Conservation (phyloP, 257 asterid species). For the Cruciata laevipes region DNA sequence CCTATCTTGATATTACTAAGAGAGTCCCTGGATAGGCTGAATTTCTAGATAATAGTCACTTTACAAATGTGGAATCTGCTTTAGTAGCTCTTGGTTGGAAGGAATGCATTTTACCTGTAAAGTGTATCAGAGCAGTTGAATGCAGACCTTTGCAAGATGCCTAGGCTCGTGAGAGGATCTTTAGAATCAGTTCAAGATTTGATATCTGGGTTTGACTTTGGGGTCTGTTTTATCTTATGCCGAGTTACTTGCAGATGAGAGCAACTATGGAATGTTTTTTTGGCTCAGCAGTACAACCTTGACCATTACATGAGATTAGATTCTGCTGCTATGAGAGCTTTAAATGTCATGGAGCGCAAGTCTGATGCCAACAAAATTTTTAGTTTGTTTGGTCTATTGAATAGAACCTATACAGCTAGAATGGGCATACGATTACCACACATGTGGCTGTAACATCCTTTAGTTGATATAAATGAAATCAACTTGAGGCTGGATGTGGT, state of each 20-base stretch:
- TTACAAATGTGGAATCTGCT: conserved; percentile 84
- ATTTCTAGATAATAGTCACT: conserved; percentile 89
- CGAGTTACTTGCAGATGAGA: conserved; percentile 87
- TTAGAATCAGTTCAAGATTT: conserved; percentile 70
- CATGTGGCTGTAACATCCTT: conserved; percentile 92
- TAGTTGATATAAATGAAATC: conserved; percentile 69
- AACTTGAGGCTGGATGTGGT: conserved; percentile 78
- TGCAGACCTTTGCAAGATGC: conserved; percentile 65
- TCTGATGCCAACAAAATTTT: conserved; percentile 91
- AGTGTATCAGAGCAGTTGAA: conserved; percentile 58
- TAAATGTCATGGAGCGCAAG: conserved; percentile 96
- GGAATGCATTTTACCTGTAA: conserved; percentile 81
- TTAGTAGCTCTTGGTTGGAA: conserved; percentile 96
- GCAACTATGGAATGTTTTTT: conserved; percentile 78
- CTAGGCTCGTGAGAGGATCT: conserved; percentile 85
- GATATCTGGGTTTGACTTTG: conserved; percentile 78
- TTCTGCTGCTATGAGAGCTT: conserved; percentile 98
- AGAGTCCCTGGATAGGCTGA: conserved; percentile 84
- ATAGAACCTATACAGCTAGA: conserved; percentile 93
- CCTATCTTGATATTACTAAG: conserved; percentile 70
- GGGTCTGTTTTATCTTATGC: conserved; percentile 68
- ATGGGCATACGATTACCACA: conserved; percentile 93
- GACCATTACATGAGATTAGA: conserved; percentile 90
- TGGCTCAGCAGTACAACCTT: conserved; percentile 56
- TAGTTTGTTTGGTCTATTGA: conserved; percentile 91